A percentile compares a stretch with the other conserved stretches of the same genome.
phyloP scores from a whole-genome alignment of 805 yeast species.

The Starmerella riodocensis region DNA sequence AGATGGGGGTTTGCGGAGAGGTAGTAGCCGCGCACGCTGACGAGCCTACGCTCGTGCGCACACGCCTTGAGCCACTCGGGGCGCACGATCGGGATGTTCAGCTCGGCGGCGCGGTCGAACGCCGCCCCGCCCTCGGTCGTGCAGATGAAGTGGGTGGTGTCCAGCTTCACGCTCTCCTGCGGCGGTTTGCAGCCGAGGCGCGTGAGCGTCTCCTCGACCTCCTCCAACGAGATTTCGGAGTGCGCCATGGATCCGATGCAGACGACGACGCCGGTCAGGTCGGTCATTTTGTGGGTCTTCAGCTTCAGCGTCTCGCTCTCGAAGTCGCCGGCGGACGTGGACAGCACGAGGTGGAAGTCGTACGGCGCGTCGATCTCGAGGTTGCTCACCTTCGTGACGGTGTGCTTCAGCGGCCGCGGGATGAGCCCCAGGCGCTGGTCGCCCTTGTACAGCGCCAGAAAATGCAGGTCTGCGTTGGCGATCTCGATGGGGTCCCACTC shows the following conservation, averaged over 20 bases:
- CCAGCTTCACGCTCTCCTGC: constrained; percentile 62
- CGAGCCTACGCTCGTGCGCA: constrained; percentile 73
- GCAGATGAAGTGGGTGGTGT: constrained; percentile 87
- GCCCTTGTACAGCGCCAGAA: constrained; percentile 66
- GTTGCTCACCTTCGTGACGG: constrained; percentile 80
- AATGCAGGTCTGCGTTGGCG: constrained; percentile 69
- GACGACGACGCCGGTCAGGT: constrained; percentile 78
- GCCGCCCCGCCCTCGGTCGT: constrained; percentile 61
- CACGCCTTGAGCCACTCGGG: constrained; percentile 98
- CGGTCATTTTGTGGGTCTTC: constrained; percentile 91
- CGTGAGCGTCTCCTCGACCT: constrained; percentile 47
- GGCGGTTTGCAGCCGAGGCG: constrained; percentile 76
- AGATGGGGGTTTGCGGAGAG: constrained; percentile 27
- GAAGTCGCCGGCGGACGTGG: constrained; percentile 81
- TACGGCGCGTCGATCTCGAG: constrained; percentile 75
- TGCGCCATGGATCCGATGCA: constrained; percentile 69
- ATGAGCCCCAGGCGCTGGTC: constrained; percentile 56
- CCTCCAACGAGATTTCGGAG: constrained; percentile 38
- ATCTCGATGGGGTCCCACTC: constrained; percentile 83
- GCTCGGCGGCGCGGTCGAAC: constrained; percentile 63
- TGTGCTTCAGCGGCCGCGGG: constrained; percentile 66
- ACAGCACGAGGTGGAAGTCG: constrained; percentile 63
- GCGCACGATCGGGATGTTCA: constrained; percentile 83
- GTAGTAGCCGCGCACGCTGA: constrained; percentile 74
- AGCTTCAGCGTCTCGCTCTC: constrained; percentile 54